A percentile compares a stretch with the other conserved stretches of the same genome.
These are phyloP conservation scores for Syzygium jambos DNA, from an alignment of 345 rosid species.

Conservation along the genomic window DNA sequence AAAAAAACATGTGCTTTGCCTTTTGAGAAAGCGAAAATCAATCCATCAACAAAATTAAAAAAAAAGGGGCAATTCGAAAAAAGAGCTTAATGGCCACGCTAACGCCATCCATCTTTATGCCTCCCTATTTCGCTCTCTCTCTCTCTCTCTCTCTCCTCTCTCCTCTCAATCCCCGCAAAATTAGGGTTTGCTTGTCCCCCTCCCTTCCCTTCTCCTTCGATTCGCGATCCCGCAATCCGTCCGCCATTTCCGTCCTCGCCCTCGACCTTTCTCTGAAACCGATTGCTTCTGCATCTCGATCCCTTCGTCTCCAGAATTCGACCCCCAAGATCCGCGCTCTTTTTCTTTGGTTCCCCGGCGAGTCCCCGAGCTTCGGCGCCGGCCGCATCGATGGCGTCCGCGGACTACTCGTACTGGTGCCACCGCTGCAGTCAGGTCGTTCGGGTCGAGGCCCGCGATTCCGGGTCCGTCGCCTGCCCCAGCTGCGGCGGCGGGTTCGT, in stretches of 20 bases:
- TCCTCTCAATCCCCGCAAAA: background rate
- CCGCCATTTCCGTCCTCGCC: background rate
- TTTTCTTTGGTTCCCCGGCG: background rate
- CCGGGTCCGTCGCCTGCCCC: conserved; percentile 34
- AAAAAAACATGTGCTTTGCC: background rate
- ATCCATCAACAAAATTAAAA: no score
- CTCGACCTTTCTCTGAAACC: background rate
- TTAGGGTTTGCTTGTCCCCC: background rate
- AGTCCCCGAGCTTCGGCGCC: background rate
- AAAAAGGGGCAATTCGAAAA: background rate
- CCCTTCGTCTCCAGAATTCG: background rate
- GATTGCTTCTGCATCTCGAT: background rate
- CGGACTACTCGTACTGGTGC: conserved; percentile 45
- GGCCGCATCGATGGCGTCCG: conserved; percentile 16
- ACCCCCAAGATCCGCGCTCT: background rate
- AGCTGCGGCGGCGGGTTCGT: conserved; percentile 47
- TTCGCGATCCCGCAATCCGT: background rate
- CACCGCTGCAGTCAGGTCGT: conserved; percentile 40
- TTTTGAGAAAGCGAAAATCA: background rate
- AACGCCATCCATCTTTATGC: background rate
- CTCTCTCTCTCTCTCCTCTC: background rate
- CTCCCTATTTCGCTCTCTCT: background rate
- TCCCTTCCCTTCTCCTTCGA: background rate
- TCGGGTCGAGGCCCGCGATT: conserved; percentile 17
- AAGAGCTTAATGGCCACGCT: background rate